These are phyloP conservation scores for Trichoderma erinaceum DNA, from an alignment of 495 filamentous ascomycete species.

Conservation along the genomic window DNA sequence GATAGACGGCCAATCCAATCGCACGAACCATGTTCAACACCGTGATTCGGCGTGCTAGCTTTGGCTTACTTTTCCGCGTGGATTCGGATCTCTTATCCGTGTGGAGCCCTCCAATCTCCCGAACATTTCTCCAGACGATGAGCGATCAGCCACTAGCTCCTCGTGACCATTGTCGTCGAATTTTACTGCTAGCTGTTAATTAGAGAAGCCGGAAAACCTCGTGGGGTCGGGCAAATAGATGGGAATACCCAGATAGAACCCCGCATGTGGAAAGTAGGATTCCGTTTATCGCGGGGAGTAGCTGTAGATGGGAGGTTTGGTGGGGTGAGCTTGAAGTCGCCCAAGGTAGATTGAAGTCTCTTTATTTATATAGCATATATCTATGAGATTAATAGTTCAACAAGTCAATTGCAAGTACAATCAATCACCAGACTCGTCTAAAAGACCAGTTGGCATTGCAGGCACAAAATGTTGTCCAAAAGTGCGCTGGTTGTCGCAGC, in stretches of 20 bases:
- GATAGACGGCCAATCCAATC: no score
- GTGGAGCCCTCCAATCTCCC: background rate
- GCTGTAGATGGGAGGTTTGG: background rate
- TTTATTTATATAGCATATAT: slow-evolving; percentile 1
- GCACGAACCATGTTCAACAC: no score
- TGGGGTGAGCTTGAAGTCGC: background rate
- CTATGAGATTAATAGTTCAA: background rate
- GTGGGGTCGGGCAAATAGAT: background rate
- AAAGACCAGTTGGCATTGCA: background rate
- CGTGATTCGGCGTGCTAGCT: background rate
- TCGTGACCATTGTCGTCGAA: background rate
- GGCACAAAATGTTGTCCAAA: background rate
- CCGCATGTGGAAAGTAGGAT: background rate
- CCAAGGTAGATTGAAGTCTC: background rate
- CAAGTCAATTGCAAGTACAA: background rate
- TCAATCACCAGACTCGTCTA: background rate
- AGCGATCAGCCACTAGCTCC: background rate
- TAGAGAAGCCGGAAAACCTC: background rate
- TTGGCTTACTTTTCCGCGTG: slow-evolving; percentile 5
- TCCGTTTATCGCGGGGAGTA: background rate
- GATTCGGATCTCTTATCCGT: slow-evolving; percentile 11
- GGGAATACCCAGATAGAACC: background rate
- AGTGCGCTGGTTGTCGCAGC: background rate
- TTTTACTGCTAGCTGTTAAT: background rate
- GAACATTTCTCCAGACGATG: background rate